phyloP scores from a whole-genome alignment of 257 asterid genomes.

The Marsdenia floribunda region DNA sequence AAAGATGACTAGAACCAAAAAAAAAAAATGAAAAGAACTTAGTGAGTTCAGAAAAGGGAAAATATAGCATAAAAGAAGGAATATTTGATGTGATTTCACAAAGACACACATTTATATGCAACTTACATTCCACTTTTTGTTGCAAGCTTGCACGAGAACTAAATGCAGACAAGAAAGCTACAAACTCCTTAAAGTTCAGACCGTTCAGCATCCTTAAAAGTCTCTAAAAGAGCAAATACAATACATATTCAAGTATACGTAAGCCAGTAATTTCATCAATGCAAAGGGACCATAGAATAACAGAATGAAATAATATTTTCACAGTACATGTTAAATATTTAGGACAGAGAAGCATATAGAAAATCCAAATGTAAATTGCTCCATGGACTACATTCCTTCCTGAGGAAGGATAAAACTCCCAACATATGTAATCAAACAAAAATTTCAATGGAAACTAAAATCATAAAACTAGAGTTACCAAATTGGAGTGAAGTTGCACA shows the following conservation, averaged over 20 bases:
- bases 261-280: conserved; percentile 1
- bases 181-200: conserved; percentile 83
- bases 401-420: background rate
- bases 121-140: conserved; percentile 72
- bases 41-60: background rate
- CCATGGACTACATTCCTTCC: background rate
- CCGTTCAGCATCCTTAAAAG: conserved; percentile 86
- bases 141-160: conserved; percentile 62
- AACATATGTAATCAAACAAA: background rate
- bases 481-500: background rate
- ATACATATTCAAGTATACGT: conserved; percentile 8
- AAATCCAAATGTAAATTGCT: background rate
- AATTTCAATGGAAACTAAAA: background rate
- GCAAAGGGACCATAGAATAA: background rate
- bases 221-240: conserved; percentile 41
- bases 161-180: conserved; percentile 76
- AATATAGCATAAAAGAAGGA: background rate
- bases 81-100: background rate
- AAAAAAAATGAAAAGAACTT: background rate
- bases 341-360: background rate
- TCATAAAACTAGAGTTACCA: background rate
- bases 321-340: background rate
- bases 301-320: background rate
- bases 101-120: background rate
- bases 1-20: conserved; percentile 49